Evolutionary conservation across 805 yeast species (phyloP), one percentile per base, ranked within the genome.

Genomic region (Pichia californica): DNA sequence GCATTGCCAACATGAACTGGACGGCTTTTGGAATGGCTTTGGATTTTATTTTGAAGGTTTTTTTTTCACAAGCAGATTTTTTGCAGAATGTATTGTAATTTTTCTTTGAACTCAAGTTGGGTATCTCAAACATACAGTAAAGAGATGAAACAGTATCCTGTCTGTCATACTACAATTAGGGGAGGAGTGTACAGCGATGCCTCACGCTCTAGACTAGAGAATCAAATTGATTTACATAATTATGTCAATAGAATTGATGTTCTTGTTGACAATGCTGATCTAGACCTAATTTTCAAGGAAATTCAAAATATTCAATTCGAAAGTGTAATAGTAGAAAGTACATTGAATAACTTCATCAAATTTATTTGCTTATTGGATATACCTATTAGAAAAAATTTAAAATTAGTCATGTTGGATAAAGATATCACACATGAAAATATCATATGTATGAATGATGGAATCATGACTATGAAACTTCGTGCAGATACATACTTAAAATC

Each of bases 361-460:
- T 36, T 42, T 26, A 11, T 49, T 11, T 16, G 38, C 10, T 11
- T 15, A 2, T 18, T 46, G 7, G 25, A 31, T 10, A 7, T 2
- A 5, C 15, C 15, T 15, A n/a, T 33, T 5, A 29, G 41, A 18
- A 39, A 21, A 19, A 5, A n/a, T 9, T 23, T 59, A 8, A 46
- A 47, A 32, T n/a, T 55, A 11, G 32, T 53, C 0, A 42, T 56
- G 4, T 23, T 46, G 7, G 37, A 46, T 16, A 47, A 47, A 18
- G 48, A 55, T 27, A 48, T 64, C 1, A 59, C 63, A 31, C 61
- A 61, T 43, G 57, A 65, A 40, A 62, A 66, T 39, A 51, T 58
- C 7, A 34, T 66, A 31, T 55, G 64, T 6, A 43, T 68, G 6
- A 40, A 48, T 5, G 36, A 52, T 15, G 64, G 65, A 7, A 27